A percentile compares a stretch with the other conserved stretches of the same genome.
phyloP scores from a whole-genome alignment of 2,329 filamentous ascomycete species.

The Aspergillus costaricaensis region DNA sequence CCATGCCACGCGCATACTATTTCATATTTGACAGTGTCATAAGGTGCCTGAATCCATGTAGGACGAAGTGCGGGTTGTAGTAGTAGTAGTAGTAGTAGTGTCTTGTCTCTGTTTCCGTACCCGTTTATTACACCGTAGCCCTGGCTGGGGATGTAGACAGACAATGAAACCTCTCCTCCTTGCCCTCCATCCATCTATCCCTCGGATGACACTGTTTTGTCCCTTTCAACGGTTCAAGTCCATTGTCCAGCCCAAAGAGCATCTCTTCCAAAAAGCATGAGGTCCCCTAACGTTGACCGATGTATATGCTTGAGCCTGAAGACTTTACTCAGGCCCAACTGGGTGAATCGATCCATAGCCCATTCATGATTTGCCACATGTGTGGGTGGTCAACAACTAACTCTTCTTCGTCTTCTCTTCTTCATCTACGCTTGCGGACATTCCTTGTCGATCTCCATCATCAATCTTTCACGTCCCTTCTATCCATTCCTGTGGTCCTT shows the following conservation, averaged over 20 bases:
- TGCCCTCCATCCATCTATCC: neutral
- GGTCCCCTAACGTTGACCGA: neutral
- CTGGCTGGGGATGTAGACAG: neutral
- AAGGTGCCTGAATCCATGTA: neutral
- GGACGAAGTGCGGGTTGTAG: neutral
- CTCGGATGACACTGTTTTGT: neutral
- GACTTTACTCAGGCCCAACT: conserved; percentile 3
- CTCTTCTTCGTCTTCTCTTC: neutral
- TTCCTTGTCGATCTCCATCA: conserved; percentile 7
- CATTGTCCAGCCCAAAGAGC: neutral
- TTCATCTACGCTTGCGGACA: conserved; percentile 7
- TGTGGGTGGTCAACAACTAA: neutral
- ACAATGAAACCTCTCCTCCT: neutral
- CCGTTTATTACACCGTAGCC: neutral
- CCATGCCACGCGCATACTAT: neutral
- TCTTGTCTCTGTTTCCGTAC: neutral
- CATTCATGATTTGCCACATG: conserved; percentile 17
- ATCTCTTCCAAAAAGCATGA: neutral
- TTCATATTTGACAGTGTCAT: neutral
- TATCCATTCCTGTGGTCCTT: neutral
- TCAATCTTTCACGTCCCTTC: neutral
- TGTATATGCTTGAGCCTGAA: neutral
- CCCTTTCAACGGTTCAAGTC: neutral
- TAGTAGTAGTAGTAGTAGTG: neutral
- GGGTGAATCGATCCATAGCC: conserved; percentile 3